phyloP scores from a whole-genome alignment of 148 eudicot species.

The Dianthus caryophyllus region DNA sequence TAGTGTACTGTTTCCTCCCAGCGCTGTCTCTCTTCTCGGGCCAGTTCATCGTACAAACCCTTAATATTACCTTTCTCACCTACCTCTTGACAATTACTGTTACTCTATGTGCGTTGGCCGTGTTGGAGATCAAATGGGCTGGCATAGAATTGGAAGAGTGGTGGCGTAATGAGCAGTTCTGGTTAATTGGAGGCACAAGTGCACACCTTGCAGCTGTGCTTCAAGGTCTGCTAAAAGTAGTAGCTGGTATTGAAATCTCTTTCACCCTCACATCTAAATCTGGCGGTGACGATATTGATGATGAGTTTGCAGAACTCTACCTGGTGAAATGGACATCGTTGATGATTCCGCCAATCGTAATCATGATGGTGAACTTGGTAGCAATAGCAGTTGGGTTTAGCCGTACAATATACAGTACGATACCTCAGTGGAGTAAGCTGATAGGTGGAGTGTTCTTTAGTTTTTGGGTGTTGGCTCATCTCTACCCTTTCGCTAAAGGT shows the following conservation, averaged over 20 bases:
- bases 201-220: constrained; percentile 91
- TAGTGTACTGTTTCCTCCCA: constrained; percentile 85
- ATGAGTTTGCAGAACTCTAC: constrained; percentile 83
- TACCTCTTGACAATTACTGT: constrained; percentile 63
- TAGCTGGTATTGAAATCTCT: constrained; percentile 89
- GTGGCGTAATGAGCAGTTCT: constrained; percentile 96
- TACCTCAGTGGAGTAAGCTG: constrained; percentile 88
- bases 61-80: constrained; percentile 69
- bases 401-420: constrained; percentile 70
- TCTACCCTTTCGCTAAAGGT: constrained; percentile 88
- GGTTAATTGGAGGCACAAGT: constrained; percentile 94
- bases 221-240: constrained; percentile 74
- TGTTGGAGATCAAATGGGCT: constrained; percentile 88
- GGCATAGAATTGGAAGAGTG: constrained; percentile 78
- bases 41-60: constrained; percentile 81
- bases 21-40: constrained; percentile 94
- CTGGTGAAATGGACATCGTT: constrained; percentile 81
- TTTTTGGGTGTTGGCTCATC: constrained; percentile 90
- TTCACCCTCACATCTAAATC: constrained; percentile 82
- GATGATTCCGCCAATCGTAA: constrained; percentile 83
- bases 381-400: constrained; percentile 87
- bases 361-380: constrained; percentile 73
- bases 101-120: constrained; percentile 61
- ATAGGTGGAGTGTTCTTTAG: constrained; percentile 92
- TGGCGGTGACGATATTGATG: constrained; percentile 65